Percentiles rank a stretch among this genome's conserved stretches.
These are phyloP conservation scores for Candida sp. DNA, from an alignment of 1,139 yeast species.

Conservation along the genomic window DNA sequence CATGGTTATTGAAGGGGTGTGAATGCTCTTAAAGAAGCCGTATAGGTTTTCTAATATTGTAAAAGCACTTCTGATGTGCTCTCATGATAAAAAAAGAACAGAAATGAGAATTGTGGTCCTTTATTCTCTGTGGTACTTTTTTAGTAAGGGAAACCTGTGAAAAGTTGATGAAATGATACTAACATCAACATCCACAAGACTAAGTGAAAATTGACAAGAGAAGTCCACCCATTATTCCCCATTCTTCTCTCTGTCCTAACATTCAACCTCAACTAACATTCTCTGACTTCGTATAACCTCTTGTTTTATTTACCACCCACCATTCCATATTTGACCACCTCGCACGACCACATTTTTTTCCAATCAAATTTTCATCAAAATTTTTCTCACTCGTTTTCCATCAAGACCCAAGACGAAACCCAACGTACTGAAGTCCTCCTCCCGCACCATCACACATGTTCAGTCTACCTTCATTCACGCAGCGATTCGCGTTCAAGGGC, in stretches of 20 bases:
- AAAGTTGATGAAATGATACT: not conserved
- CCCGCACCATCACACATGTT: slow-evolving; percentile 2
- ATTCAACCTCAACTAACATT: no score
- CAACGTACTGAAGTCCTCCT: not conserved
- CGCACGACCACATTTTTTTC: not conserved
- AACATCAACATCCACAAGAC: not conserved
- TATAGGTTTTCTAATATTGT: no score
- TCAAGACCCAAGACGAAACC: no score
- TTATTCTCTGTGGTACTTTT: no score
- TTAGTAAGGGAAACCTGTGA: not conserved
- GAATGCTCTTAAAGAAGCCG: no score
- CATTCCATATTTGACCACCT: not conserved
- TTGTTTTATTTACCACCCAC: not conserved
- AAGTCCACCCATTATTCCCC: no score
- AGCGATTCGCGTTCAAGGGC: not conserved
- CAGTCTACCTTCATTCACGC: slow-evolving; percentile 10
- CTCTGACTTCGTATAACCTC: not conserved
- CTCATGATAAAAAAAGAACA: no score
- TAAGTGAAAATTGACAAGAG: no score
- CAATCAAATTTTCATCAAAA: slow-evolving; percentile 3
- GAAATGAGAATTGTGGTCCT: no score
- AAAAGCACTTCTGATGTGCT: no score
- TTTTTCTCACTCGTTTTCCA: not conserved
- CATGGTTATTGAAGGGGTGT: no score
- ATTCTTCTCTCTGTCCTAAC: not conserved